Base-by-base conservation (phyloP, 495 filamentous ascomycete species). In the Aspergillus ellipticus region DNA sequence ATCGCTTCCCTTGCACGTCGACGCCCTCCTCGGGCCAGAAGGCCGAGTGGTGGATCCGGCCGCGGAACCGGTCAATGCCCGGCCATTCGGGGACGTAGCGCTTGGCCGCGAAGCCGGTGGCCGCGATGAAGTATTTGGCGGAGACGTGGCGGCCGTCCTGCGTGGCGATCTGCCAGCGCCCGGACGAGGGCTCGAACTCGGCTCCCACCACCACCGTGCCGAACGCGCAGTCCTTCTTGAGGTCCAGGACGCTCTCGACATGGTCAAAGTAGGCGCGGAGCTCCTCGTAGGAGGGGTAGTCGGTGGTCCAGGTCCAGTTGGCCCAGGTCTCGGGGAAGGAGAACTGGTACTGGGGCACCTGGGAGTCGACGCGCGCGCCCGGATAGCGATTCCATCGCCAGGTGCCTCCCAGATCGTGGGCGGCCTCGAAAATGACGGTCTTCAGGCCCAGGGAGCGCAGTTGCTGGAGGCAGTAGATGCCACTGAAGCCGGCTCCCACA, bases 321-420 rank as follows among this genome's bases (percentile, higher is more conserved):
- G 79, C 71, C 64, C 70, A 83, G 5, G 80, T 67, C 50, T 81
- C 74, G 7, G 75, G 72, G 19, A 69, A 69, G 7, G 73, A 76
- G 49, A 75, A 77, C 63, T 81, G 68, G 59, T 86, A 86, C 7
- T 72, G 59, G 0, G 80, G 81, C 1, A 77, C 70, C 47, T 74
- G 62, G 9, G 69, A 76, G 61, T 86, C 83, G 3, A 83, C 79
- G 0, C 76, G 58, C 5, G 69, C 69, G 1, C 72, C 72, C 0
- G 81, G 80, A 49, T 82, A 84, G 41, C 74, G 65, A 59, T 82
- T 83, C 77, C 74, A 79, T 37, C 72, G 61, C 80, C 79, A 82
- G 20, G 72, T 71, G 8, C 81, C 81, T 3, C 81, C 81, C 35
- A 76, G 62, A 43, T 70, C 69, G 10, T 57, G 51, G 17, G 73